Base-by-base conservation (phyloP, 1,284 basidiomycete species). In the Takashimella tepidaria region DNA sequence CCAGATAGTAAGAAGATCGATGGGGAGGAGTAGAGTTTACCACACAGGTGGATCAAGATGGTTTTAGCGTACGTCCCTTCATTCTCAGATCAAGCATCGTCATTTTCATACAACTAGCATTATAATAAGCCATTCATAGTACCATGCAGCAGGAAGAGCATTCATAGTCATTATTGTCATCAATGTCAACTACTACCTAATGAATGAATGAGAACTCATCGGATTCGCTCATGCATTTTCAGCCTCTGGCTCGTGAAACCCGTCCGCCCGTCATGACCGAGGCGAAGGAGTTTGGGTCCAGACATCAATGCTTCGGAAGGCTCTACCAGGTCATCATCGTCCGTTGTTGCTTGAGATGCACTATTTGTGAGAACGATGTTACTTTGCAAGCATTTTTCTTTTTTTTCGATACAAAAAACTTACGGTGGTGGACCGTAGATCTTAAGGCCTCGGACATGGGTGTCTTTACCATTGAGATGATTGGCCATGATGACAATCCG, bases 391-490 rank as follows among this genome's bases (percentile, higher is more conserved):
- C 50, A 47, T 16, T 21, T 27, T 2, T 11, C n/a, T n/a, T n/a
- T n/a, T n/a, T n/a, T n/a, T n/a, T n/a, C n/a, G n/a, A n/a, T n/a
- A n/a, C n/a, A 21, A 22, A 2, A 42, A 5, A 79, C 86, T 58
- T 68, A 92, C 92, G 86, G 85, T 5, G 83, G 70, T 2, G 92
- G 88, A 0, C 92, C 95, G 56, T 92, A 84, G 21, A 98, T 82
- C 50, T 82, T 84, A 42, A 98, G 74, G 1, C 92, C 91, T 19
- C 96, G 84, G 13, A 98, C 88, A 75, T 98, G 96, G 8, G 96
- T 98, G 75, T 99, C 96, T 73, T 98, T 98, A 3, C 96, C 96
- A 64, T 95, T 97, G 82, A 96, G 87, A 69, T 98, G 92, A 69
- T 98, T 98, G 20, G 88, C 86, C 20, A 92, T 79, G 51, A 99